These are phyloP conservation scores for Solanum hybrid DNA, from an alignment of 305 asterid species.

Conservation along the genomic window DNA sequence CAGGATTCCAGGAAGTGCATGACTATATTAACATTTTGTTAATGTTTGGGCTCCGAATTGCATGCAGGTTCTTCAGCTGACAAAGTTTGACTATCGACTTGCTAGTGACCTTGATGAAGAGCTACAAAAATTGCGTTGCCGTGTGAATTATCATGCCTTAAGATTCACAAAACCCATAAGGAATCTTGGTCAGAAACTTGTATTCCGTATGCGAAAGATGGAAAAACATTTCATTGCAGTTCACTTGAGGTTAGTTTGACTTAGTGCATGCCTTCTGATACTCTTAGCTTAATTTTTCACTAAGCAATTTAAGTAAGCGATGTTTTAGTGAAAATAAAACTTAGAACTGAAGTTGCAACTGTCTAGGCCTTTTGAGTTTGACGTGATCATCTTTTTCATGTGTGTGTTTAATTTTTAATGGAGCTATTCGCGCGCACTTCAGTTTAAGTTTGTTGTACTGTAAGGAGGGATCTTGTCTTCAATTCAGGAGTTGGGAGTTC, in stretches of 20 bases:
- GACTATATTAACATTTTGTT: not conserved
- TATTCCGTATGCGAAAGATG: constrained; percentile 81
- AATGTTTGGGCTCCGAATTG: constrained; percentile 2
- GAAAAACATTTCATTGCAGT: constrained; percentile 84
- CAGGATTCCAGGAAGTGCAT: not conserved
- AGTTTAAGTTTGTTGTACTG: not conserved
- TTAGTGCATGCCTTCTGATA: constrained; percentile 3
- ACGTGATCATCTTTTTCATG: not conserved
- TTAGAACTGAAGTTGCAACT: constrained; percentile 3
- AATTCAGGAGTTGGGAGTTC: not conserved
- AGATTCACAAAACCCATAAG: constrained; percentile 80
- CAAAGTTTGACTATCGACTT: constrained; percentile 97
- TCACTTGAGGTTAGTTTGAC: constrained; percentile 74
- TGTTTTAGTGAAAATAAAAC: not conserved
- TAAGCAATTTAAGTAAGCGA: not conserved
- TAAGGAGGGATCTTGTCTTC: not conserved
- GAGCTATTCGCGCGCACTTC: not conserved
- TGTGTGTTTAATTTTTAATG: not conserved
- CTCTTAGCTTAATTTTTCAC: not conserved
- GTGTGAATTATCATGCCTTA: constrained; percentile 91
- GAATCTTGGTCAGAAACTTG: constrained; percentile 76
- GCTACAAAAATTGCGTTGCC: constrained; percentile 87
- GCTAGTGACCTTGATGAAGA: constrained; percentile 81
- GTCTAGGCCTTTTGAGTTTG: not conserved
- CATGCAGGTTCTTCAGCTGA: constrained; percentile 96